Conservation (phyloP, 768 basidiomycete genomes). For the Heimioporus sp. region DNA sequence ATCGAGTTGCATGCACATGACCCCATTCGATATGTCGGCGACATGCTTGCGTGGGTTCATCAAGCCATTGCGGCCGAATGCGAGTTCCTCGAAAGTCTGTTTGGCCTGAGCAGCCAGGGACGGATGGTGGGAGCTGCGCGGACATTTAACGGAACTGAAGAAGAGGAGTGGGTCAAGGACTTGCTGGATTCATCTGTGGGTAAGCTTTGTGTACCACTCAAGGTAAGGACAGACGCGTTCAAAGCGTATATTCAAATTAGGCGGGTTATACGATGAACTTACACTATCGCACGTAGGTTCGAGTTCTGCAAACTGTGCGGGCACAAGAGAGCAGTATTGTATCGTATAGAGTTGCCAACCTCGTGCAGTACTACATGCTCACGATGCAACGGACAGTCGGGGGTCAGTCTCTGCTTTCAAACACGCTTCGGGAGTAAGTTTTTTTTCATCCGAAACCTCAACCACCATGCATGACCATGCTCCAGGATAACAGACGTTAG, state of each 20-base stretch:
- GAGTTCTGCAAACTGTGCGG: constrained; percentile 90
- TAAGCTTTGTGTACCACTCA: constrained; percentile 85
- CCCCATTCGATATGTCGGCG: constrained; percentile 92
- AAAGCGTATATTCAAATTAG: neutral
- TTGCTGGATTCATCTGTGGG: constrained; percentile 80
- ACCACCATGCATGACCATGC: neutral
- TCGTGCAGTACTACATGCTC: constrained; percentile 91
- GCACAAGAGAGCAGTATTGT: constrained; percentile 93
- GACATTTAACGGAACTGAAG: constrained; percentile 51
- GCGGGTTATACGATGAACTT: neutral
- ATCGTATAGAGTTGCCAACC: constrained; percentile 89
- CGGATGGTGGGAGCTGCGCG: constrained; percentile 79
- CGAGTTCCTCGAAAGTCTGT: constrained; percentile 88
- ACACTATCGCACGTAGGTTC: constrained; percentile 44
- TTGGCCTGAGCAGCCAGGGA: constrained; percentile 51
- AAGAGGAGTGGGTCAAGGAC: constrained; percentile 77
- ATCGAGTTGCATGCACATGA: constrained; percentile 99
- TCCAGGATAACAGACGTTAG: constrained; percentile 76
- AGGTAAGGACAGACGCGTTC: constrained; percentile 43
- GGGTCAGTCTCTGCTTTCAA: constrained; percentile 71
- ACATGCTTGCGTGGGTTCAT: constrained; percentile 99
- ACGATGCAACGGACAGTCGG: constrained; percentile 95
- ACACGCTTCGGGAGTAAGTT: constrained; percentile 75
- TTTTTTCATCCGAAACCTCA: neutral
- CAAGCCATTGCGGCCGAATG: constrained; percentile 93